Evolutionary conservation across 176 grass and related monocot species (phyloP).

Genomic region (Rhynchospora breviuscula): DNA sequence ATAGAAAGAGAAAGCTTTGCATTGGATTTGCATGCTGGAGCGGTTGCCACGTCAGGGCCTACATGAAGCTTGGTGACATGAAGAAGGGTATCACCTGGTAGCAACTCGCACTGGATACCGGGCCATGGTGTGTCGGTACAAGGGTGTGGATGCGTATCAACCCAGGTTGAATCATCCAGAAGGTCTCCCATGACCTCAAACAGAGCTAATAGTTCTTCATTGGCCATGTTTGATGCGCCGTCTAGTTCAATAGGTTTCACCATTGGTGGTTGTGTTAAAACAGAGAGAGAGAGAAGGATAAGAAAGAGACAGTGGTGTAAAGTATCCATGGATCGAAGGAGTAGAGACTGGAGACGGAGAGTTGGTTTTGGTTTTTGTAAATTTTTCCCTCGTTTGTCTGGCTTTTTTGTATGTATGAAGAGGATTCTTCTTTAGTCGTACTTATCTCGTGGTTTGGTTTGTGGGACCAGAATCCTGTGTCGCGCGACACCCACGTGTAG

Average conservation of each 20-base stretch:
- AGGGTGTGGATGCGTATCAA: constrained; percentile 59
- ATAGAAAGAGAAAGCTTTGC: constrained; percentile 38
- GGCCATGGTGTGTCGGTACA: constrained; percentile 83
- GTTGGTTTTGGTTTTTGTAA: neutral
- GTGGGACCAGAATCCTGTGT: too few species aligned
- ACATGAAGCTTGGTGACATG: constrained; percentile 68
- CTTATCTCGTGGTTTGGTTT: neutral
- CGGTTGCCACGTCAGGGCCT: constrained; percentile 54
- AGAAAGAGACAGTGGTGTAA: constrained; percentile 5
- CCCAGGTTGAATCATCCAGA: constrained; percentile 53
- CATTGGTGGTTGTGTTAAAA: neutral
- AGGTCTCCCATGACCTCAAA: constrained; percentile 50
- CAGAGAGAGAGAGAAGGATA: constrained; percentile 4
- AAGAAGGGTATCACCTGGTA: constrained; percentile 42
- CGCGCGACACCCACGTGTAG: too few species aligned
- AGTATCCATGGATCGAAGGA: neutral
- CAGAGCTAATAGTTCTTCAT: constrained; percentile 52
- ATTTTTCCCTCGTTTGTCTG: neutral
- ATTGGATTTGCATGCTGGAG: constrained; percentile 41
- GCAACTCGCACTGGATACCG: constrained; percentile 57
- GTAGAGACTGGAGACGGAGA: neutral
- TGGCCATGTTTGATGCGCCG: constrained; percentile 30
- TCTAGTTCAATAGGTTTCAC: constrained; percentile 16
- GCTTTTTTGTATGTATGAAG: constrained; percentile 11
- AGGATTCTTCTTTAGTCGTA: constrained; percentile 1